Evolutionary conservation across 768 basidiomycete genomes (phyloP), one percentile per base, ranked within the genome.

Genomic region (Pleurotus platypus): DNA sequence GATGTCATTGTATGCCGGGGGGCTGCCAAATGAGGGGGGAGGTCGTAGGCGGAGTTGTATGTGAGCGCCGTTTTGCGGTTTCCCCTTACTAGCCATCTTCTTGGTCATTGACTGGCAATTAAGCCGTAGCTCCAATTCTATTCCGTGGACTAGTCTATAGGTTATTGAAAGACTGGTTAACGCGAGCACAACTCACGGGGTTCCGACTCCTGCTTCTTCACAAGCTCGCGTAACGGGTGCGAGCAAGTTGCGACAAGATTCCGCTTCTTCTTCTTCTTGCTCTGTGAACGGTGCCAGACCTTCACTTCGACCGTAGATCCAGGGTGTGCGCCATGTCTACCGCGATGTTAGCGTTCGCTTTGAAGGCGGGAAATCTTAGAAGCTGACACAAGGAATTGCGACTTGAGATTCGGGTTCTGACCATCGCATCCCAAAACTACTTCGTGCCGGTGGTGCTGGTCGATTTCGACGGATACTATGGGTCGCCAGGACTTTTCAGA

Each of bases 401-500:
- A 73, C 59, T 83, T 86, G 48, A 83, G 69, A 62, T 90, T 89
- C 0, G 85, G 79, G 57, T 85, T 87, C 63, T 89, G 86, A 0
- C 89, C 89, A 56, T 90, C 87, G 16, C 73, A 72, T 0, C 88
- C 89, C 2, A 90, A 79, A 18, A 73, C 68, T 7, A 81, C 73
- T 62, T 90, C 88, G 57, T 83, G 76, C 4, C 49, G 57, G n/a
- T 78, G 70, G 24, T 80, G 77, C 4, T 79, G 75, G 56, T 81
- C 83, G 9, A 86, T 70, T 16, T 79, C 77, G 3, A 90, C 65
- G 0, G 79, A 75, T 49, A 90, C 71, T 39, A 89, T 82, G 1
- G 89, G 86, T 20, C 86, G 67, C 87, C 87, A 89, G 27, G 80
- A 76, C 63, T 77, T 85, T 57, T 86, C 86, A 0, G 81, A 75